Conservation (phyloP, 2,329 filamentous ascomycete species). For the Epichloe brachyelytri region DNA sequence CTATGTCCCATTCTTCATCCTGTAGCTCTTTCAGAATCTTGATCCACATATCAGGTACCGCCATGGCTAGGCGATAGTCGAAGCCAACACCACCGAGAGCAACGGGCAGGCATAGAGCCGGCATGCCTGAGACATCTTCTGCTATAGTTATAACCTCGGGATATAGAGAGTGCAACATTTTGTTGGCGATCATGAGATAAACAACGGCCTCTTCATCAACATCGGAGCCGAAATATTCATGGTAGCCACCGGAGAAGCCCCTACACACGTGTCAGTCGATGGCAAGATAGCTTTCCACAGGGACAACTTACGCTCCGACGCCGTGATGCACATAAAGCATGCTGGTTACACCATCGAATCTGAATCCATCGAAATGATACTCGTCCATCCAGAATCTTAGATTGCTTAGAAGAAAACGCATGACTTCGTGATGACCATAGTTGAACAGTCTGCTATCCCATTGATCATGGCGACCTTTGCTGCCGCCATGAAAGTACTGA, state of each 20-base stretch:
- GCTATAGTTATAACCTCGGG: conserved; percentile 83
- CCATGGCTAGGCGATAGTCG: conserved; percentile 96
- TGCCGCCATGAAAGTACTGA: conserved; percentile 86
- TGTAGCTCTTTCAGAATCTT: conserved; percentile 91
- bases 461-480: conserved; percentile 73
- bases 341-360: conserved; percentile 95
- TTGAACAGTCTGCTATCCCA: conserved; percentile 98
- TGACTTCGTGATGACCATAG: conserved; percentile 85
- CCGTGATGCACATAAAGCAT: conserved; percentile 96
- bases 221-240: conserved; percentile 84
- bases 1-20: conserved; percentile 87
- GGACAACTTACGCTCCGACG: conserved; percentile 69
- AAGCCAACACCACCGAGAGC: conserved; percentile 87
- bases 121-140: conserved; percentile 97
- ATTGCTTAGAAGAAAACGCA: conserved; percentile 93
- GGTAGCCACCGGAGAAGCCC: conserved; percentile 93
- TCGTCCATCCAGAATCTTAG: conserved; percentile 99
- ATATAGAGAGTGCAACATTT: conserved; percentile 86
- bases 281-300: too few species aligned
- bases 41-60: conserved; percentile 97
- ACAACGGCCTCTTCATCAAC: conserved; percentile 91
- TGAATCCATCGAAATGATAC: conserved; percentile 91
- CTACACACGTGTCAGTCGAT: conserved; percentile 27
- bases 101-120: conserved; percentile 78
- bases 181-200: conserved; percentile 93